phyloP scores from a whole-genome alignment of 345 rosid genomes.

The Adansonia digitata region DNA sequence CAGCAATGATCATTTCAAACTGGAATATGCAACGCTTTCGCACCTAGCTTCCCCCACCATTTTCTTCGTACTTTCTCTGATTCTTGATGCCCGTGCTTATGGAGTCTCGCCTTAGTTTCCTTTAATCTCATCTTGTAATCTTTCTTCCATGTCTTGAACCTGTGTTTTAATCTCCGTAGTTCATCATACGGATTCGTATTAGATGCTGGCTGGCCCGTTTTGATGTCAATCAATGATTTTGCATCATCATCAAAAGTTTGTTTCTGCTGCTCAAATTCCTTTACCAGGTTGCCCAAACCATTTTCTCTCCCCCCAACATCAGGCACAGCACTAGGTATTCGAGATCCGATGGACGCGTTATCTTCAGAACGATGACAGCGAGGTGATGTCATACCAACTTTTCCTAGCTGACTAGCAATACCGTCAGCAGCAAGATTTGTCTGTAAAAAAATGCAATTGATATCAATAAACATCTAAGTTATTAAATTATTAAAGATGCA shows the following conservation, averaged over 20 bases:
- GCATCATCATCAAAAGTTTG: conserved; percentile 66
- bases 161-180: conserved; percentile 51
- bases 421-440: conserved; percentile 69
- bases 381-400: conserved; percentile 59
- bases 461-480: not conserved
- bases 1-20: not conserved
- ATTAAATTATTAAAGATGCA: not conserved
- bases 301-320: conserved; percentile 49
- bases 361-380: conserved; percentile 63
- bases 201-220: conserved; percentile 29
- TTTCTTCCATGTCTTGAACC: conserved; percentile 85
- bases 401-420: conserved; percentile 41
- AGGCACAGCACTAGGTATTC: conserved; percentile 42
- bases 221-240: conserved; percentile 44
- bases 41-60: conserved; percentile 80
- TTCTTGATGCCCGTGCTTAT: conserved; percentile 43
- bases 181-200: conserved; percentile 50
- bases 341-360: conserved; percentile 41
- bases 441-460: conserved; percentile 32
- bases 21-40: conserved; percentile 4
- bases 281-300: conserved; percentile 55
- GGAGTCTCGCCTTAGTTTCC: conserved; percentile 60
- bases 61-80: conserved; percentile 51
- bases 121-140: conserved; percentile 70
- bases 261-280: conserved; percentile 74